phyloP scores from a whole-genome alignment of 805 yeast species.

The Cyberlindnera nakhonratchasimensis region DNA sequence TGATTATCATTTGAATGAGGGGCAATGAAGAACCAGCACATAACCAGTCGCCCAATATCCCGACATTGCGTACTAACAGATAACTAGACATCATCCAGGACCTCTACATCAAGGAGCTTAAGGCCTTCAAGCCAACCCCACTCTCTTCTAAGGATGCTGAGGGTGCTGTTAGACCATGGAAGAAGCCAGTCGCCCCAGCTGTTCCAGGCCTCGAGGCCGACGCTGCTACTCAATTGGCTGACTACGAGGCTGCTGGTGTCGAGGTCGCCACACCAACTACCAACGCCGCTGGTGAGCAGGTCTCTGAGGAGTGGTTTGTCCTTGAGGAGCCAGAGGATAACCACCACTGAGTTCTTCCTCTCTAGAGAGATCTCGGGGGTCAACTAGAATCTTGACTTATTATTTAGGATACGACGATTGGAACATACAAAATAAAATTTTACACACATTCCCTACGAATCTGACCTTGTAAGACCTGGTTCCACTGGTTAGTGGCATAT shows the following conservation, averaged over 20 bases:
- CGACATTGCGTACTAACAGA: conserved; percentile 2
- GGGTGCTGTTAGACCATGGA: conserved; percentile 78
- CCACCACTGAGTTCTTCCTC: conserved; percentile 31
- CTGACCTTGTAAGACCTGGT: too few species aligned
- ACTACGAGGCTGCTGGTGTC: conserved; percentile 67
- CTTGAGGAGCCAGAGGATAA: conserved; percentile 65
- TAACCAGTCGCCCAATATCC: too few species aligned
- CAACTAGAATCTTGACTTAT: too few species aligned
- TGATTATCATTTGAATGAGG: too few species aligned
- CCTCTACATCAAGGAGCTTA: conserved; percentile 81
- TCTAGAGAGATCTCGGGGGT: too few species aligned
- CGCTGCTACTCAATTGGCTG: conserved; percentile 60
- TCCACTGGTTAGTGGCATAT: too few species aligned
- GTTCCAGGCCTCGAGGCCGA: conserved; percentile 69
- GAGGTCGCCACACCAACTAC: conserved; percentile 49
- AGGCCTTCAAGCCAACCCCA: conserved; percentile 83
- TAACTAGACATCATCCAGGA: conserved; percentile 63
- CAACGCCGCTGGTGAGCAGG: conserved; percentile 42
- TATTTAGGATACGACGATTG: conserved; percentile 13
- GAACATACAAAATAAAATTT: too few species aligned
- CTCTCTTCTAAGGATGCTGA: conserved; percentile 71
- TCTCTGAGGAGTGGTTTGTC: conserved; percentile 70
- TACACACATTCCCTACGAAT: too few species aligned
- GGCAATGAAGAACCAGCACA: too few species aligned
- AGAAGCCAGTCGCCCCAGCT: conserved; percentile 73